Conservation (phyloP, 129 eudicot species). For the Oenanthe sinensis region DNA sequence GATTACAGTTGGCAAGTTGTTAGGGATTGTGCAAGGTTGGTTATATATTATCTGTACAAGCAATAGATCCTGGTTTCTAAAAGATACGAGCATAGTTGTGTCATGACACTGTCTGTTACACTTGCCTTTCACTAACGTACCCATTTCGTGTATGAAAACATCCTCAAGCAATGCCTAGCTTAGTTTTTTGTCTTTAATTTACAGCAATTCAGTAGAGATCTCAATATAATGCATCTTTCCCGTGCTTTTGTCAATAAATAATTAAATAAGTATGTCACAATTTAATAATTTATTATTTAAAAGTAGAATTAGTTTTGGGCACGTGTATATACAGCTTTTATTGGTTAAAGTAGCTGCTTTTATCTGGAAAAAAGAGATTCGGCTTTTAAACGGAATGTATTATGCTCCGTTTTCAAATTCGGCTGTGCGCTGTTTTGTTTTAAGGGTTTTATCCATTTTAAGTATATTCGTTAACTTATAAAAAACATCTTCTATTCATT, state of each 20-base stretch:
- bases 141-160: background rate
- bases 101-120: background rate
- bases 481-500: too few relatives aligned
- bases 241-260: too few relatives aligned
- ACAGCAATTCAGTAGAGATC: background rate
- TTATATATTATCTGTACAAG: background rate
- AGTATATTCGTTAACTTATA: background rate
- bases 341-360: conserved; percentile 3
- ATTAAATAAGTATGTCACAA: background rate
- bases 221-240: background rate
- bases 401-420: background rate
- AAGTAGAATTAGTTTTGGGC: background rate
- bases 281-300: background rate
- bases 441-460: background rate
- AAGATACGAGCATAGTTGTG: background rate
- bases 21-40: background rate
- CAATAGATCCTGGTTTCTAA: background rate
- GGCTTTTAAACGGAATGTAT: background rate
- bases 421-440: background rate
- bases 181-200: too few relatives aligned
- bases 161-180: background rate
- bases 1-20: conserved; percentile 1
- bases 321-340: background rate
- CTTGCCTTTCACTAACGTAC: background rate
- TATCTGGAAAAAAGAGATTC: background rate